Percentiles rank a stretch among this genome's conserved stretches.
These are phyloP conservation scores for Scedosporium minutisporum DNA, from an alignment of 2,329 filamentous ascomycete species.

Conservation along the genomic window DNA sequence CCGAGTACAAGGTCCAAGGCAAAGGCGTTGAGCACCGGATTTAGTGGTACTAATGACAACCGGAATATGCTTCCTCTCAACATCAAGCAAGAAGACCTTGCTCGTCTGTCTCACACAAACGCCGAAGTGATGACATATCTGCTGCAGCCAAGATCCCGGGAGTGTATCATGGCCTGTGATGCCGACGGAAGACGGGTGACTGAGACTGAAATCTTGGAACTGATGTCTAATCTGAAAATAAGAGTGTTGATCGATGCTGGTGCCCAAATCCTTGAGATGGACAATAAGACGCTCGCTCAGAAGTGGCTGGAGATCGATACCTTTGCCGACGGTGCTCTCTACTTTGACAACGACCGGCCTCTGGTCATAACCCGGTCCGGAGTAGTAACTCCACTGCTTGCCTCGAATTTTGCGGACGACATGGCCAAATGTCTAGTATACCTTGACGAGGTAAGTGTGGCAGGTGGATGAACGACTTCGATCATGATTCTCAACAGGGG, in stretches of 20 bases:
- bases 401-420: constrained; percentile 44
- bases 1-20: constrained; percentile 4
- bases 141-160: constrained; percentile 38
- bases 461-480: neutral
- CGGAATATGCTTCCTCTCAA: constrained; percentile 48
- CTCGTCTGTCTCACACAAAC: constrained; percentile 47
- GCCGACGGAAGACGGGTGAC: constrained; percentile 25
- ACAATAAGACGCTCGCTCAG: constrained; percentile 38
- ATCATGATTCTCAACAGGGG: too few relatives aligned
- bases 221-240: constrained; percentile 27
- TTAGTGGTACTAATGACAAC: constrained; percentile 64
- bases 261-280: constrained; percentile 53
- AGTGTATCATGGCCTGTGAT: constrained; percentile 27
- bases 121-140: constrained; percentile 53
- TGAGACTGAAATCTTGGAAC: constrained; percentile 33
- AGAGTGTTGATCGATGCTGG: constrained; percentile 54
- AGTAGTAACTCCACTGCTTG: constrained; percentile 33
- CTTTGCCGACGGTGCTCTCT: constrained; percentile 40
- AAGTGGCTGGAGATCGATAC: constrained; percentile 40
- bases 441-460: constrained; percentile 37
- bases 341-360: constrained; percentile 38
- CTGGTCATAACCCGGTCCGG: constrained; percentile 30
- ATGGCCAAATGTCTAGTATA: constrained; percentile 45
- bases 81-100: constrained; percentile 51
- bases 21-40: constrained; percentile 49